Evolutionary conservation across 257 asterid species (phyloP), one percentile per base, ranked within the genome.

Genomic region (Jaltomata sinuosa): DNA sequence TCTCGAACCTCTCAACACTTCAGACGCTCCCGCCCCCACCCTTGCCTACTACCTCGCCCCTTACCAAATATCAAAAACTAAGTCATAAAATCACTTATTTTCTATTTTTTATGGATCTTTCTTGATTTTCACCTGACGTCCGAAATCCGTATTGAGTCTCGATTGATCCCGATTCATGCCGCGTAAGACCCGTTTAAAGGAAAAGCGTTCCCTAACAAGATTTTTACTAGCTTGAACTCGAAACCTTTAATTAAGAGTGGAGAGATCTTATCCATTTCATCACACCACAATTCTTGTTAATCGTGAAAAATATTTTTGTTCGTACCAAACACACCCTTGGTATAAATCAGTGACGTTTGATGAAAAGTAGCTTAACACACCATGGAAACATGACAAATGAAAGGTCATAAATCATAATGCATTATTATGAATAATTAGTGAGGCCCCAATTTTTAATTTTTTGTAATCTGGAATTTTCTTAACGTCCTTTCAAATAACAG

Each of bases 261-360:
- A 29, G 3, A 61, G 0, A 1, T 12, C 1, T 0, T 29, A 14
- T 14, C 4, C 0, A 64, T 64, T 0, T 1, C 8, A 29, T 38
- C 42, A 38, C 42, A 8, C 0, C 21, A 64, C 21, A 15, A 29
- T 0, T 1, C 0, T 14, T 6, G 1, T 64, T 29, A 0, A 0
- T 29, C 0, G 1, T 18, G 3, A 16, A 65, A 9, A 31, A 65
- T 0, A 7, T 3, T 65, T 29, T 65, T 7, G 0, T 65, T 65
- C 38, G 12, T 31, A 31, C 2, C 3, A 0, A 32, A 65, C 27
- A 16, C 45, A 65, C 25, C 7, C 25, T 65, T 31, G 16, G 27
- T 31, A 67, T 74, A 45, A 45, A 74, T 25, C 2, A 14, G n/a
- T 8, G 15, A 27, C 8, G 7, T 31, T 76, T 47, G 10, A 76